Conservation (phyloP, 2,329 filamentous ascomycete genomes). For the Pseudocercospora vitis region DNA sequence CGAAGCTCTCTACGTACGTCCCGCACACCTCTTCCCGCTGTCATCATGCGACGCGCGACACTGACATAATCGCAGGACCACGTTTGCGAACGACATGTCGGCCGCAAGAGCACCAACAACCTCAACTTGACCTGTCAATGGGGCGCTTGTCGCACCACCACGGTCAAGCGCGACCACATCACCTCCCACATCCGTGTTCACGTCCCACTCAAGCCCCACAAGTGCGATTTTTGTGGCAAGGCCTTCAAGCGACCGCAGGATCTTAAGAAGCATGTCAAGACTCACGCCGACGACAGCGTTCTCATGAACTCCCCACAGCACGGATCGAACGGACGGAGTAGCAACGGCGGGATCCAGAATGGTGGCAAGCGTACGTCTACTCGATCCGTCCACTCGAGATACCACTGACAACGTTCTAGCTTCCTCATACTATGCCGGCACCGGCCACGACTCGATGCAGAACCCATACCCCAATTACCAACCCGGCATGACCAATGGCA, state of each 20-base stretch:
- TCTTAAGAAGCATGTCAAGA: constrained; percentile 99
- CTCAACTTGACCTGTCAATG: constrained; percentile 95
- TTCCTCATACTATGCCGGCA: constrained; percentile 37
- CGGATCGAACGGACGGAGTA: constrained; percentile 28
- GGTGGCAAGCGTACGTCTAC: constrained; percentile 42
- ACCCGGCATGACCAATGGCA: constrained; percentile 29
- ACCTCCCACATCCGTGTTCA: constrained; percentile 98
- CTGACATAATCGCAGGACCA: constrained; percentile 67
- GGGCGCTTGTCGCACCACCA: constrained; percentile 93
- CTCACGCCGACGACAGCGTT: constrained; percentile 92
- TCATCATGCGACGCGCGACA: background rate
- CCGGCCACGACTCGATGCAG: constrained; percentile 34
- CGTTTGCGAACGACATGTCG: constrained; percentile 96
- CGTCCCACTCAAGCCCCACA: constrained; percentile 98
- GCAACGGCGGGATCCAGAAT: constrained; percentile 37
- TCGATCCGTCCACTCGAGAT: constrained; percentile 1
- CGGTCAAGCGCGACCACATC: constrained; percentile 98
- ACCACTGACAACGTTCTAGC: constrained; percentile 24
- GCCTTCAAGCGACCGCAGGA: constrained; percentile 99
- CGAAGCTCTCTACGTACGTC: constrained; percentile 63
- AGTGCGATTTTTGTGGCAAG: constrained; percentile 98
- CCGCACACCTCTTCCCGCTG: background rate
- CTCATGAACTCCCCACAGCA: constrained; percentile 64
- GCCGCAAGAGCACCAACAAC: constrained; percentile 98
- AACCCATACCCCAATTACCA: constrained; percentile 38